Evolutionary conservation across 805 yeast species (phyloP).

Genomic region (Kodamaea leandrae): DNA sequence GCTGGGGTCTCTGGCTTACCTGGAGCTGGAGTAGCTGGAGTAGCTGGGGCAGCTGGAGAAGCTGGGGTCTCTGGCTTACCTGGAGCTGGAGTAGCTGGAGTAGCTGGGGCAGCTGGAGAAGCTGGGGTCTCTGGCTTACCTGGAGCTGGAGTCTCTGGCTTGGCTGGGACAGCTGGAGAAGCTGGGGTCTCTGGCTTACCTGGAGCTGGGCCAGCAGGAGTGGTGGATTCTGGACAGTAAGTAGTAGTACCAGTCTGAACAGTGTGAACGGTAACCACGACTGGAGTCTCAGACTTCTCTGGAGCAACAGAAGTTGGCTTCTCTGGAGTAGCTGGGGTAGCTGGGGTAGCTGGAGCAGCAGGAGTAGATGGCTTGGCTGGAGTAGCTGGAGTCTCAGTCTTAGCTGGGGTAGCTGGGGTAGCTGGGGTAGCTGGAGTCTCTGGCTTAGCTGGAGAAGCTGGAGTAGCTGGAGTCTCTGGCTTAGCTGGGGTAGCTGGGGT

Average conservation of each 20-base stretch:
- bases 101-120: slow-evolving; percentile 11
- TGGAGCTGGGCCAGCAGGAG: slow-evolving; percentile 5
- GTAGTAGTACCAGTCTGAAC: slow-evolving; percentile 19
- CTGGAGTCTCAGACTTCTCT: slow-evolving; percentile 12
- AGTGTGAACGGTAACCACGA: slow-evolving; percentile 15
- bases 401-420: slow-evolving; percentile 10
- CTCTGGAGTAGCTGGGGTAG: slow-evolving; percentile 3
- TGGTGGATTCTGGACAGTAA: slow-evolving; percentile 19
- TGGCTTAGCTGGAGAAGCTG: slow-evolving; percentile 18
- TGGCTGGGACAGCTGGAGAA: too few relatives aligned
- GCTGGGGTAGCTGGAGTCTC: slow-evolving; percentile 13
- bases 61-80: too few relatives aligned
- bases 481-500: slow-evolving; percentile 6
- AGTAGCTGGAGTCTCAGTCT: slow-evolving; percentile 9
- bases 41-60: slow-evolving; percentile 16
- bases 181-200: too few relatives aligned
- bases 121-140: slow-evolving; percentile 15
- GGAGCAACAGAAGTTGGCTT: slow-evolving; percentile 17
- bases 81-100: slow-evolving; percentile 38
- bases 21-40: slow-evolving; percentile 12
- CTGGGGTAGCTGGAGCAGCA: slow-evolving; percentile 18
- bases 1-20: slow-evolving; percentile 12
- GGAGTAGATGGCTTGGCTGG: slow-evolving; percentile 14
- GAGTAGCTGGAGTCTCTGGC: slow-evolving; percentile 10
- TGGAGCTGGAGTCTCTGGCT: too few relatives aligned